A percentile compares a stretch with the other conserved stretches of the same genome.
Conservation (phyloP, 179 eudicot genomes). For the Silene coronaria region DNA sequence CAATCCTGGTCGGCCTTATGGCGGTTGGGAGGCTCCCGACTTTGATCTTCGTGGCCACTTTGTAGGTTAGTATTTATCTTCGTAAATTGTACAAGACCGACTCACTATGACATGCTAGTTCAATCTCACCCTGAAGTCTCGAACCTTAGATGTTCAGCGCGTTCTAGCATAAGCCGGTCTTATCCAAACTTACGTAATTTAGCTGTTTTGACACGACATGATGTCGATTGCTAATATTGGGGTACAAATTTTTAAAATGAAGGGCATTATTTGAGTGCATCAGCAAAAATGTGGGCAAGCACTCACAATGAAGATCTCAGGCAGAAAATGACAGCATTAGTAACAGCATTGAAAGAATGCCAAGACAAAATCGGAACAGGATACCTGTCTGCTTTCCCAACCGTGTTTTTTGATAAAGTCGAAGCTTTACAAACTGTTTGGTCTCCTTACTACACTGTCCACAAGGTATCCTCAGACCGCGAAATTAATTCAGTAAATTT, state of each 20-base stretch:
- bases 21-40: slow-evolving; percentile 71
- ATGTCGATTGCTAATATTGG: too few relatives aligned
- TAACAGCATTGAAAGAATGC: slow-evolving; percentile 57
- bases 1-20: slow-evolving; percentile 52
- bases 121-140: background rate
- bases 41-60: slow-evolving; percentile 79
- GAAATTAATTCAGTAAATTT: background rate
- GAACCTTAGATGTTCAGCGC: background rate
- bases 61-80: slow-evolving; percentile 43
- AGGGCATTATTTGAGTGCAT: slow-evolving; percentile 92
- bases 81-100: background rate
- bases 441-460: slow-evolving; percentile 95
- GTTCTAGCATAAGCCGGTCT: slow-evolving; percentile 1
- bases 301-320: slow-evolving; percentile 53
- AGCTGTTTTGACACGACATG: too few relatives aligned
- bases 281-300: slow-evolving; percentile 93
- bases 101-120: too few relatives aligned
- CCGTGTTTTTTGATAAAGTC: slow-evolving; percentile 57
- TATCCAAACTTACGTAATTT: background rate
- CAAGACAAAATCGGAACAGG: slow-evolving; percentile 71
- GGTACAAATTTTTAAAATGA: slow-evolving; percentile 14
- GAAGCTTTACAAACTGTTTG: slow-evolving; percentile 61
- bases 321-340: slow-evolving; percentile 53
- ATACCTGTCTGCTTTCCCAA: slow-evolving; percentile 86
- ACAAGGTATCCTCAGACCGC: slow-evolving; percentile 47